Percentiles rank a stretch among this genome's conserved stretches.
Conservation (phyloP, 1,139 yeast species). For the Yamadazyma sp. region DNA sequence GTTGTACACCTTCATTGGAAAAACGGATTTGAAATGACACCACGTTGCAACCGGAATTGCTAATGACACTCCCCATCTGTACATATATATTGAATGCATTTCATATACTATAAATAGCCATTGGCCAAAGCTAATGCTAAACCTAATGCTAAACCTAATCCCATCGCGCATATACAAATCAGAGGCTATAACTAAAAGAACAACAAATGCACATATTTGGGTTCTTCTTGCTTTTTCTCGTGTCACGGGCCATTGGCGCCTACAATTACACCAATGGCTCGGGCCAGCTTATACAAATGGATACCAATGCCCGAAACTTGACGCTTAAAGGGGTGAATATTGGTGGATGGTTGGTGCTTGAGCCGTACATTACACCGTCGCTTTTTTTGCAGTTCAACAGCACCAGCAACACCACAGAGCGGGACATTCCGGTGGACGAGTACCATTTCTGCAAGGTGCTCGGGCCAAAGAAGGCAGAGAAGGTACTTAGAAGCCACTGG, state of each 20-base stretch:
- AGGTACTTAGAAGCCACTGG: slow-evolving; percentile 72
- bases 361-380: slow-evolving; percentile 82
- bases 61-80: slow-evolving; percentile 1
- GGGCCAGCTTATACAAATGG: slow-evolving; percentile 5
- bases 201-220: background rate
- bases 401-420: slow-evolving; percentile 27
- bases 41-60: no score
- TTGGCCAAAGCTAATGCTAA: no score
- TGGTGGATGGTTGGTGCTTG: slow-evolving; percentile 92
- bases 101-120: no score
- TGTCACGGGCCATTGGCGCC: background rate
- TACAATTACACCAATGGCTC: background rate
- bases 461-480: slow-evolving; percentile 59
- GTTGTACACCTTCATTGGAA: no score
- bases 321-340: slow-evolving; percentile 69
- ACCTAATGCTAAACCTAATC: no score
- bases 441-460: slow-evolving; percentile 64
- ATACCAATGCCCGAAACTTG: slow-evolving; percentile 14
- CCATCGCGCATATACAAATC: slow-evolving; percentile 2
- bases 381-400: slow-evolving; percentile 53
- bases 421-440: slow-evolving; percentile 78
- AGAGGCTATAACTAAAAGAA: no score
- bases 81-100: slow-evolving; percentile 1
- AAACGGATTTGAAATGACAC: no score
- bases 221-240: background rate